Evolutionary conservation across 441 rosid species (phyloP), one percentile per base, ranked within the genome.

Genomic region (Erodium moschatum): DNA sequence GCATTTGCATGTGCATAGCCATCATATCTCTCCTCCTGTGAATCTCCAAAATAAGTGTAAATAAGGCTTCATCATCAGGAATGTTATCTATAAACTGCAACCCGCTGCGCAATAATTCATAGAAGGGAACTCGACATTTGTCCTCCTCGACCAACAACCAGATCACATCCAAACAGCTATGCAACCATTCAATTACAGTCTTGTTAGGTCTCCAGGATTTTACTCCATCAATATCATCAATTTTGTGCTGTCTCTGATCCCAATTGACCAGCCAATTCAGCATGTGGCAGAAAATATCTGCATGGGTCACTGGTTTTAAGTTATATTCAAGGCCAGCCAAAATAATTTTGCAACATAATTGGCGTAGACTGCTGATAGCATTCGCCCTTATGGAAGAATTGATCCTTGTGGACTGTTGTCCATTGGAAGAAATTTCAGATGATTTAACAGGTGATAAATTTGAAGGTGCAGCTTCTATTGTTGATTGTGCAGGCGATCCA

Each of bases 1-100:
- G 74, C 97, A 94, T 94, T 69, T 86, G 90, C 97, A 91, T 94
- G 76, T 94, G 97, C 96, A 82, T 84, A 27, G 97, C 99, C 97
- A 94, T 88, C 77, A 85, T 88, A 81, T 94, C 99, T 79, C 97
- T 83, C 80, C 97, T 88, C 87, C 97, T 78, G 72, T 84, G 97
- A 68, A 91, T 94, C 85, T 94, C 97, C 86, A 91, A 75, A 75
- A 91, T 84, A 65, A 84, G 92, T 42, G 96, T 87, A 77, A 87
- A 91, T 78, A 91, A 85, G 70, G 94, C 97, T 81, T 89, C 97
- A 69, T 94, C 96, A 76, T 88, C 94, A 20, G 97, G 97, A 75
- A 89, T 85, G 74, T 91, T 88, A 82, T 94, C 97, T 74, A 91
- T 86, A 81, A 91, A 90, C 83, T 94, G 99, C 83, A 94, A 80